These are phyloP conservation scores for Plasmodium falciparum DNA, from an alignment of 169 alveolate genomes.

Conservation along the genomic window DNA sequence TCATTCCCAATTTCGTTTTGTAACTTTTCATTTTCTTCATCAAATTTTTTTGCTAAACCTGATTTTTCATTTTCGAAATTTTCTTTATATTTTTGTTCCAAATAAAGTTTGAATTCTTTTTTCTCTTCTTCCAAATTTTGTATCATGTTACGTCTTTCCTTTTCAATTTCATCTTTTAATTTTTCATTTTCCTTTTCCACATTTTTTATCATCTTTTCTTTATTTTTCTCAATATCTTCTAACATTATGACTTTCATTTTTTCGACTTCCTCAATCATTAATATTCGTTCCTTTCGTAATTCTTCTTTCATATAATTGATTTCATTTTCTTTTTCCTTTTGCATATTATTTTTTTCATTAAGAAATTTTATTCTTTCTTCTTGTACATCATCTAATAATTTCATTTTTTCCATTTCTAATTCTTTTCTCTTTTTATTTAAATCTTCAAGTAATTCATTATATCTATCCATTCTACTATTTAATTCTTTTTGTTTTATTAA, in stretches of 20 bases:
- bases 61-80: conserved; percentile 63
- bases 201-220: conserved; percentile 41
- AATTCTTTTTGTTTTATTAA: conserved; percentile 60
- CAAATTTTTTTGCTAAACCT: conserved; percentile 22
- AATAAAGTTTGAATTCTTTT: conserved; percentile 17
- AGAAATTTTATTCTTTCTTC: conserved; percentile 37
- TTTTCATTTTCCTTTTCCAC: conserved; percentile 50
- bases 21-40: conserved; percentile 38
- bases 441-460: conserved; percentile 63
- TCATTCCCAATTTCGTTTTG: conserved; percentile 55
- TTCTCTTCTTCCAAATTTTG: conserved; percentile 60
- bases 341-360: conserved; percentile 47
- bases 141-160: conserved; percentile 41
- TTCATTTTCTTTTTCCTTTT: conserved; percentile 60
- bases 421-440: conserved; percentile 58
- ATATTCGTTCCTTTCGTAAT: conserved; percentile 47
- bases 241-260: conserved; percentile 60
- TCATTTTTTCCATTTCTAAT: conserved; percentile 54
- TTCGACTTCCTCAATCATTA: conserved; percentile 62
- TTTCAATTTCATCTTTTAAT: conserved; percentile 56
- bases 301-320: conserved; percentile 58
- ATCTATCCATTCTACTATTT: conserved; percentile 66
- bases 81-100: conserved; percentile 51
- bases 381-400: conserved; percentile 38
- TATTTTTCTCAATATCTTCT: conserved; percentile 60